Conservation (phyloP, 441 rosid species). For the Mallotus repandus region DNA sequence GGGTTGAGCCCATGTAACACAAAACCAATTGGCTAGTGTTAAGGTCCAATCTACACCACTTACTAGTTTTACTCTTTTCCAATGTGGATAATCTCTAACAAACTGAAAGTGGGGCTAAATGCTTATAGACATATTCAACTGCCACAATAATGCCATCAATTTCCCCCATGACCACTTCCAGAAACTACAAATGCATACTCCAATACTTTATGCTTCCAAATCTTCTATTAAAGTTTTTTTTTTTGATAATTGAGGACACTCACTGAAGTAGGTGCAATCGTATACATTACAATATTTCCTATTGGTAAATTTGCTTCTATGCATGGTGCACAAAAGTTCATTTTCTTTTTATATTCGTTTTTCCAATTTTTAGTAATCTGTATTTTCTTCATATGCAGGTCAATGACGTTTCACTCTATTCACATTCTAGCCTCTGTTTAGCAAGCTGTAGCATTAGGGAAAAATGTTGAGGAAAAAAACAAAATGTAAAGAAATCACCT, state of each 20-base stretch:
- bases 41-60: too few species aligned
- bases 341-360: neutral
- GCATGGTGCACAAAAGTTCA: neutral
- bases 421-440: neutral
- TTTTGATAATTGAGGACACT: neutral
- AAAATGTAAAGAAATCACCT: neutral
- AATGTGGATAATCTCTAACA: too few species aligned
- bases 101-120: constrained; percentile 1
- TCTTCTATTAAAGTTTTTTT: neutral
- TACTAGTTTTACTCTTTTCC: too few species aligned
- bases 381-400: constrained; percentile 10
- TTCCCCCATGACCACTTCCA: neutral
- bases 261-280: neutral
- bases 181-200: neutral
- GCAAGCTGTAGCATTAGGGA: neutral
- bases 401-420: constrained; percentile 2
- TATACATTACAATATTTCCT: neutral
- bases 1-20: too few species aligned
- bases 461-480: neutral
- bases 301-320: neutral
- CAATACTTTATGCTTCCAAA: neutral
- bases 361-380: neutral
- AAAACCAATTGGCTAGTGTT: too few species aligned
- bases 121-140: too few species aligned
- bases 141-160: neutral